phyloP scores from a whole-genome alignment of 2,329 filamentous ascomycete genomes.

The Curvularia sp. region DNA sequence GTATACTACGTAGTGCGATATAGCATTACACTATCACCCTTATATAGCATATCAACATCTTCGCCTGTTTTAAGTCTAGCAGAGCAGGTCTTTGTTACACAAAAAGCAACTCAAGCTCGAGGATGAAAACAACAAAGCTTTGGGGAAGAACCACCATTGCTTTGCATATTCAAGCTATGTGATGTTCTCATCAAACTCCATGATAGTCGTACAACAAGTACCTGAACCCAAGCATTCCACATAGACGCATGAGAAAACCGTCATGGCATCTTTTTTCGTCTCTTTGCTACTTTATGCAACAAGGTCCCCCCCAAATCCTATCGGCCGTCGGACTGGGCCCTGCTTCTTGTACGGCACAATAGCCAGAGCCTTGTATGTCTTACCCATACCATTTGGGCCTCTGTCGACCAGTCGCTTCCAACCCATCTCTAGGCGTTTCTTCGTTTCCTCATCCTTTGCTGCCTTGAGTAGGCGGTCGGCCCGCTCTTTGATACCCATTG shows the following conservation, averaged over 20 bases:
- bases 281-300: not conserved
- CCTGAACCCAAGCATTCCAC: not conserved
- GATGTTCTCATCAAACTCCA: not conserved
- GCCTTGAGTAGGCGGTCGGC: slow-evolving; percentile 40
- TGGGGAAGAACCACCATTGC: too few relatives aligned
- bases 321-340: slow-evolving; percentile 74
- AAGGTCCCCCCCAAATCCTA: slow-evolving; percentile 85
- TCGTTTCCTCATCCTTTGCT: slow-evolving; percentile 50
- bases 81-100: too few relatives aligned
- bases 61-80: too few relatives aligned
- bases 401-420: slow-evolving; percentile 86
- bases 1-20: not conserved
- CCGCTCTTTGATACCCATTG: slow-evolving; percentile 75
- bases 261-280: not conserved
- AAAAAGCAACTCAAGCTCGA: too few relatives aligned
- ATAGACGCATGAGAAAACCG: not conserved
- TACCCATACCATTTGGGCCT: slow-evolving; percentile 87
- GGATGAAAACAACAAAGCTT: too few relatives aligned
- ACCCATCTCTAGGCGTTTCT: slow-evolving; percentile 68
- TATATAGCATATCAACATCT: too few relatives aligned
- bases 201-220: not conserved
- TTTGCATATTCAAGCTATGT: not conserved
- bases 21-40: too few relatives aligned
- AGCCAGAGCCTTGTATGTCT: slow-evolving; percentile 90
- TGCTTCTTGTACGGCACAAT: slow-evolving; percentile 74